Conservation (phyloP, 2,329 filamentous ascomycete species). For the Colletotrichum sp. region DNA sequence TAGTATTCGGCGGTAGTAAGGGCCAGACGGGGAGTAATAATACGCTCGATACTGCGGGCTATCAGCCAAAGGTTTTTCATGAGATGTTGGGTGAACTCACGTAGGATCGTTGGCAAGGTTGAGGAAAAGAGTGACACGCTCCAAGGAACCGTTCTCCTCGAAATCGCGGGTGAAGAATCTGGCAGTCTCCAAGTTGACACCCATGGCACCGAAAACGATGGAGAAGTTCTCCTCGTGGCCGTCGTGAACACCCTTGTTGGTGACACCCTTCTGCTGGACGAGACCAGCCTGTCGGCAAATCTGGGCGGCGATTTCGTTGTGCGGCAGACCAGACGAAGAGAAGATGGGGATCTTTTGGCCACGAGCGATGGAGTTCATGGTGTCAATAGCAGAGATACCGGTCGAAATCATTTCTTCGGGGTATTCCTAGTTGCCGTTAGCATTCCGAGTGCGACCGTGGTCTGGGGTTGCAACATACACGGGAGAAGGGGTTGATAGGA, state of each 20-base stretch:
- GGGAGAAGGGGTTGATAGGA: conserved; percentile 97
- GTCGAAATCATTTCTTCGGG: conserved; percentile 99
- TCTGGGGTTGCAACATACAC: conserved; percentile 61
- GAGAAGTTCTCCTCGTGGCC: conserved; percentile 99
- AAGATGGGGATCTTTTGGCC: conserved; percentile 99
- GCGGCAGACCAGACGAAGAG: conserved; percentile 95
- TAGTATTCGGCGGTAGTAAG: conserved; percentile 99
- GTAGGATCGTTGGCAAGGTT: conserved; percentile 99
- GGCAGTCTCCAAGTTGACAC: conserved; percentile 98
- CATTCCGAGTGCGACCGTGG: background rate
- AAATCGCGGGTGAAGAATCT: conserved; percentile 99
- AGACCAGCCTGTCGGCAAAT: conserved; percentile 97
- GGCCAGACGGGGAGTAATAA: conserved; percentile 97
- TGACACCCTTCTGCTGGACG: conserved; percentile 77
- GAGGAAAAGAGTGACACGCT: conserved; percentile 95
- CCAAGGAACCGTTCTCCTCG: conserved; percentile 98
- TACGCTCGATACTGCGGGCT: conserved; percentile 85
- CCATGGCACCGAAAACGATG: conserved; percentile 99
- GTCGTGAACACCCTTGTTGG: conserved; percentile 95
- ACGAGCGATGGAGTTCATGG: conserved; percentile 97
- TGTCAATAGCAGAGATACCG: conserved; percentile 98
- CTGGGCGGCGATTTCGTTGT: conserved; percentile 99
- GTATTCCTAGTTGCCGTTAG: conserved; percentile 71
- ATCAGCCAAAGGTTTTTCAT: conserved; percentile 10
- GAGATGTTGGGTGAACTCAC: conserved; percentile 56